Conservation (phyloP, 768 basidiomycete genomes). For the Boletellus ananas region DNA sequence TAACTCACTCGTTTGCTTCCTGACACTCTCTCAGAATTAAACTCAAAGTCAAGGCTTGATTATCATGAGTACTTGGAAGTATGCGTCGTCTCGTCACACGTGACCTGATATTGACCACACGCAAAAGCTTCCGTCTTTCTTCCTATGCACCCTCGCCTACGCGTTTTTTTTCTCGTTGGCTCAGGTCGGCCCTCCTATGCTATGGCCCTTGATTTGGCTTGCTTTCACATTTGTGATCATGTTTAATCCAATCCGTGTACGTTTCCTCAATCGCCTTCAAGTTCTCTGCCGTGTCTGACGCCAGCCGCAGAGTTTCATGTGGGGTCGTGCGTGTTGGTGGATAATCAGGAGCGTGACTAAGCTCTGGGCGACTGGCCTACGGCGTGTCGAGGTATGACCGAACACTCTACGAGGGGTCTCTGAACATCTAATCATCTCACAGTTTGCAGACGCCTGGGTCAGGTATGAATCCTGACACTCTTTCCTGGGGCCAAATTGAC, state of each 20-base stretch:
- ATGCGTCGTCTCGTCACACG: constrained; percentile 9
- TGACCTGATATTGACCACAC: not conserved
- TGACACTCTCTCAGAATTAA: constrained; percentile 47
- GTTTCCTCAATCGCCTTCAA: not conserved
- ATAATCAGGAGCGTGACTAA: constrained; percentile 56
- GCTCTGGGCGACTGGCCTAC: constrained; percentile 66
- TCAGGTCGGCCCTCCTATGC: constrained; percentile 60
- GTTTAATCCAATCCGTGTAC: constrained; percentile 71
- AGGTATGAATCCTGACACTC: constrained; percentile 45
- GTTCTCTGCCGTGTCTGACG: not conserved
- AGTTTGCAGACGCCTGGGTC: constrained; percentile 89
- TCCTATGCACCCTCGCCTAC: constrained; percentile 68
- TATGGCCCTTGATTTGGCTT: constrained; percentile 84
- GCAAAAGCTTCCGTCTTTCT: constrained; percentile 66
- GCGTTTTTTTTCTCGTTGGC: constrained; percentile 83
- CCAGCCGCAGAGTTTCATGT: constrained; percentile 35
- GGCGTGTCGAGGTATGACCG: constrained; percentile 62
- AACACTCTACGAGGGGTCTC: not conserved
- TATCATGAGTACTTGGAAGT: constrained; percentile 75
- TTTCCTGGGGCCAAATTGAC: not conserved
- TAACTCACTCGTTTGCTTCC: not conserved
- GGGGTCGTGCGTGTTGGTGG: constrained; percentile 61
- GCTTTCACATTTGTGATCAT: constrained; percentile 54
- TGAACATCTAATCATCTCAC: not conserved
- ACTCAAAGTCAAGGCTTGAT: constrained; percentile 69